Evolutionary conservation across 768 basidiomycete genomes (phyloP), one percentile per base, ranked within the genome.

Genomic region (Amanita rimosa): DNA sequence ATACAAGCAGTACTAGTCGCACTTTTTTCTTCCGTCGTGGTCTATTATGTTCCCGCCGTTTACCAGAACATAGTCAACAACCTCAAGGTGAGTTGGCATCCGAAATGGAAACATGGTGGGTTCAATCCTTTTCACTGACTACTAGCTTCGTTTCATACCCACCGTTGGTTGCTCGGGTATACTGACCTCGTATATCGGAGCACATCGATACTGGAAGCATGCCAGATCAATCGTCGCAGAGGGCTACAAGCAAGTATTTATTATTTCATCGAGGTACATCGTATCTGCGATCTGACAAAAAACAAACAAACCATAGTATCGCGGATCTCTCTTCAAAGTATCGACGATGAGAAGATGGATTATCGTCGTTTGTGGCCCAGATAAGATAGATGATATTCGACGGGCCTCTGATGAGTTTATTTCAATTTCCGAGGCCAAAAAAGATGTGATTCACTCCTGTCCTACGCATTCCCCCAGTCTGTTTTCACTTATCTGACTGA

Each of bases 341-440:
- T 60, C 75, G 0, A 61, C 61, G 39, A 55, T 73, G 33, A 63
- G 68, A 31, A 58, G 63, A 39, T 79, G 77, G 76, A 50, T 68
- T 5, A 64, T 76, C 16, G 57, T 77, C 6, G 59, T 70, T 17
- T 64, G 67, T 10, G 68, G 71, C 1, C 59, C 61, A 1, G 50
- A 61, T 19, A 61, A 65, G 29, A 59, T 74, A 17, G 71, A 76
- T 3, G 72, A 76, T 37, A 53, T 78, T 22, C 67, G 69, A 39
- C 69, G 61, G 49, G 69, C 70, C 14, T 64, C 69, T 5, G 74
- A 75, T 44, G 64, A 71, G 11, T 63, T 64, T 22, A 58, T 76
- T 6, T 75, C 73, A 24, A 63, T 69, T 45, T 50, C 54, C 50
- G 64, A 67, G n/a, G 67, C 68, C 3, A 62, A 67, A 34, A 53